Evolutionary conservation across 352 stramenopile genomes (phyloP).

Genomic region (Phytophthora kernoviae): DNA sequence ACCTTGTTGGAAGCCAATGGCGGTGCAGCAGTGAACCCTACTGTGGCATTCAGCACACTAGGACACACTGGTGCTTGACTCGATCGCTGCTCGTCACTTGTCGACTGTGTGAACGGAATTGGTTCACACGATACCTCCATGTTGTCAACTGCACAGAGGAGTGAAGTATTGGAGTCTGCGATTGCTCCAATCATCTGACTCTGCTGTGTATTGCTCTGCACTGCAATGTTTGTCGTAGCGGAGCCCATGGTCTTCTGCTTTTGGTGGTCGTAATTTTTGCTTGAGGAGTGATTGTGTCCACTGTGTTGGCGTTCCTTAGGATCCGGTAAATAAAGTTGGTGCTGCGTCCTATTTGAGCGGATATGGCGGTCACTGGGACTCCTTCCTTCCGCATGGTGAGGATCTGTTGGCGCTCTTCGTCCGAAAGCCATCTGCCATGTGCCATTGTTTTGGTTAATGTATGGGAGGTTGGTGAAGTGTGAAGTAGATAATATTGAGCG

Average conservation of each 20-base stretch:
- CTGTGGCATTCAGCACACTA: slow-evolving; percentile 13
- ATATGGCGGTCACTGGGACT: slow-evolving; percentile 43
- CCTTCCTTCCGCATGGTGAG: slow-evolving; percentile 42
- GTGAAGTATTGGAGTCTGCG: slow-evolving; percentile 10
- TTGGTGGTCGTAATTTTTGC: slow-evolving; percentile 13
- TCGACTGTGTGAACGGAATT: slow-evolving; percentile 18
- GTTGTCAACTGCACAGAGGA: slow-evolving; percentile 32
- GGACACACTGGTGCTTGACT: slow-evolving; percentile 5
- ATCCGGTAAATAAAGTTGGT: slow-evolving; percentile 42
- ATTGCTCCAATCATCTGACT: slow-evolving; percentile 11
- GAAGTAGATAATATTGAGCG: no score
- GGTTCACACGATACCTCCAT: slow-evolving; percentile 35
- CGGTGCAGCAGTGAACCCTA: slow-evolving; percentile 8
- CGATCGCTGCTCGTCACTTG: slow-evolving; percentile 2
- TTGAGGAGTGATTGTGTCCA: not conserved
- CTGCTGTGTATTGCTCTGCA: not conserved
- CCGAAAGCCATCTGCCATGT: slow-evolving; percentile 44
- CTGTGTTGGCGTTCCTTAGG: slow-evolving; percentile 27
- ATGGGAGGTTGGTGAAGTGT: no score
- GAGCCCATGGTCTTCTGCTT: slow-evolving; percentile 13
- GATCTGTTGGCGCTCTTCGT: slow-evolving; percentile 46
- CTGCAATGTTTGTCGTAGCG: not conserved
- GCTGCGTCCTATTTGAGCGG: slow-evolving; percentile 39
- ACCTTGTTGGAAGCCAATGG: not conserved
- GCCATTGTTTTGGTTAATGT: no score